These are phyloP conservation scores for Penicillium antarcticum DNA, from an alignment of 495 filamentous ascomycete species.

Conservation along the genomic window DNA sequence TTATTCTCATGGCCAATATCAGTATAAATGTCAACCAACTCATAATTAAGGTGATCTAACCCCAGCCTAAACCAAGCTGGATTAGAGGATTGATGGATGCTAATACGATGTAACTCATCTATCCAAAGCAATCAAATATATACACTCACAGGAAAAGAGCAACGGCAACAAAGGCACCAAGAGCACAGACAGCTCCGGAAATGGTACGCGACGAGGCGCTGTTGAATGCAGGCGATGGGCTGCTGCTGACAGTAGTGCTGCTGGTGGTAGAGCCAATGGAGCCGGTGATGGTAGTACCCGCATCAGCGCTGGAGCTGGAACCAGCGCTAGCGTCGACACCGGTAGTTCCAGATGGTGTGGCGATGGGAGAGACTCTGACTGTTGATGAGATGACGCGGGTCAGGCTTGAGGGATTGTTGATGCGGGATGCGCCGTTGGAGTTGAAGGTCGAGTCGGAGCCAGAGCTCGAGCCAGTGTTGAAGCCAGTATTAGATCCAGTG, in stretches of 20 bases:
- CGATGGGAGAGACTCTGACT: not conserved
- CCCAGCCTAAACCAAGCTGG: no score
- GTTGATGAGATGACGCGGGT: not conserved
- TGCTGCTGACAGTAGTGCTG: not conserved
- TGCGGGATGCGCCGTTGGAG: not conserved
- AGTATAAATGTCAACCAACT: no score
- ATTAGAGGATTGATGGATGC: no score
- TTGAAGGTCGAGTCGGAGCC: not conserved
- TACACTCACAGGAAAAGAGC: conserved; percentile 1
- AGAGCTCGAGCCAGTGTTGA: not conserved
- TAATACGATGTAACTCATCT: no score
- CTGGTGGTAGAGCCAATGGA: not conserved
- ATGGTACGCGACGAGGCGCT: not conserved
- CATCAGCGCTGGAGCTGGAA: not conserved
- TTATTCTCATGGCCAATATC: no score
- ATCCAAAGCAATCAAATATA: not conserved
- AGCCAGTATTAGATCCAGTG: not conserved
- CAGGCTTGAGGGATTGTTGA: not conserved
- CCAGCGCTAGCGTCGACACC: not conserved
- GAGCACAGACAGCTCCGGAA: not conserved
- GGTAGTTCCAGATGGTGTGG: not conserved
- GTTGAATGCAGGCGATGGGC: not conserved
- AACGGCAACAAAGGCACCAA: not conserved
- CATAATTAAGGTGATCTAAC: no score
- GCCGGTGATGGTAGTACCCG: not conserved